Conservation (phyloP, 2,329 filamentous ascomycete species). For the Juglanconis sp. region DNA sequence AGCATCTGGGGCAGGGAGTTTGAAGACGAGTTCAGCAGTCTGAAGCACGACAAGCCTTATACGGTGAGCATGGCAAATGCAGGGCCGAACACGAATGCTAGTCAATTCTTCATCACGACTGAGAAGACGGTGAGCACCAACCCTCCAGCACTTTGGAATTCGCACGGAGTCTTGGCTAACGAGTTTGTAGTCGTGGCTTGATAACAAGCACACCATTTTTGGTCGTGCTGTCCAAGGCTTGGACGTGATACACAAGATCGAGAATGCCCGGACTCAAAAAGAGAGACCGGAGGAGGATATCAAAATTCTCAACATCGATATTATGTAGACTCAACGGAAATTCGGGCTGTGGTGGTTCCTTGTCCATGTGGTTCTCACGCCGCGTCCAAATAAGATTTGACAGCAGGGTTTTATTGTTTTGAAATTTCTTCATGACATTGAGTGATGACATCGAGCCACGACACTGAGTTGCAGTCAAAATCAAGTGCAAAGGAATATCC, state of each 20-base stretch:
- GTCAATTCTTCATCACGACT: conserved; percentile 97
- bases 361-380: not conserved
- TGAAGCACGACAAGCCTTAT: conserved; percentile 94
- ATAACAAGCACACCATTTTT: conserved; percentile 95
- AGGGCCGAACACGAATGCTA: conserved; percentile 90
- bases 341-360: not conserved
- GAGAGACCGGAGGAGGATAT: conserved; percentile 97
- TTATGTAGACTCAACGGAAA: conserved; percentile 35
- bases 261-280: conserved; percentile 79
- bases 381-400: not conserved
- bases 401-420: too few relatives aligned
- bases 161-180: conserved; percentile 23
- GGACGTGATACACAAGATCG: conserved; percentile 94
- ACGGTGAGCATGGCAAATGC: conserved; percentile 98
- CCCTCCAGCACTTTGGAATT: too few relatives aligned
- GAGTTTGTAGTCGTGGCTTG: conserved; percentile 70
- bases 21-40: conserved; percentile 85
- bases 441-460: too few relatives aligned
- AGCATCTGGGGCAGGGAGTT: conserved; percentile 93
- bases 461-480: too few relatives aligned
- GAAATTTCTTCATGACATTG: too few relatives aligned
- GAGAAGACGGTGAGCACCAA: conserved; percentile 74
- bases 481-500: too few relatives aligned
- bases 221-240: conserved; percentile 84
- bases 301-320: conserved; percentile 87